Evolutionary conservation across 345 rosid genomes (phyloP).

Genomic region (Pistacia atlantica): DNA sequence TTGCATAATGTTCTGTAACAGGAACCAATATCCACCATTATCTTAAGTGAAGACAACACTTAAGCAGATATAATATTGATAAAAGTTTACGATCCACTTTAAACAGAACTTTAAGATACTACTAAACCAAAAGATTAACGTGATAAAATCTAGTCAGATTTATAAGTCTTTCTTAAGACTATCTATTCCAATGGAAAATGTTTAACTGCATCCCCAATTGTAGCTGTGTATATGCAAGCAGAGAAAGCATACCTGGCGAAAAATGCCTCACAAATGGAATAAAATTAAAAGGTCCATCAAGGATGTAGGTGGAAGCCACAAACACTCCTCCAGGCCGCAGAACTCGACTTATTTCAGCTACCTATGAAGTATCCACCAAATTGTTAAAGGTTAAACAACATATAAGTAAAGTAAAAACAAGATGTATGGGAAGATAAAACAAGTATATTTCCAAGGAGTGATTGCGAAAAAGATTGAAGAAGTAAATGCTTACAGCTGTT

Average conservation of each 20-base stretch:
- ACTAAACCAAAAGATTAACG: too few species aligned
- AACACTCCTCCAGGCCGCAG: conserved; percentile 87
- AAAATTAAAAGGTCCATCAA: conserved; percentile 58
- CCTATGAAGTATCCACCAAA: conserved; percentile 37
- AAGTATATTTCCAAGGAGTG: neutral
- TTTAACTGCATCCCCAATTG: neutral
- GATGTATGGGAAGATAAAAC: neutral
- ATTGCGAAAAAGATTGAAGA: neutral
- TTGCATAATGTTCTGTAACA: conserved; percentile 47
- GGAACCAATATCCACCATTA: conserved; percentile 5
- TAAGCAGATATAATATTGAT: neutral
- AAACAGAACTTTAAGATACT: neutral
- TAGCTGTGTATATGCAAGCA: conserved; percentile 14
- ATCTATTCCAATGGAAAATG: neutral
- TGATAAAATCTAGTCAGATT: neutral
- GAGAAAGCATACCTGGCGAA: conserved; percentile 54
- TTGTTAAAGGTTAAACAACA: neutral
- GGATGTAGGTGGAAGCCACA: conserved; percentile 70
- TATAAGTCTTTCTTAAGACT: neutral
- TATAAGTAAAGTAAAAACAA: neutral
- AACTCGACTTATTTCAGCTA: conserved; percentile 88
- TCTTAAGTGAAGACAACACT: neutral
- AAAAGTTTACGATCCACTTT: too few species aligned
- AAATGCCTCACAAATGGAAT: conserved; percentile 51
- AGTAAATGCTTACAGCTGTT: conserved; percentile 54